Evolutionary conservation across 768 basidiomycete genomes (phyloP).

Genomic region (Auriscalpium microsporum): DNA sequence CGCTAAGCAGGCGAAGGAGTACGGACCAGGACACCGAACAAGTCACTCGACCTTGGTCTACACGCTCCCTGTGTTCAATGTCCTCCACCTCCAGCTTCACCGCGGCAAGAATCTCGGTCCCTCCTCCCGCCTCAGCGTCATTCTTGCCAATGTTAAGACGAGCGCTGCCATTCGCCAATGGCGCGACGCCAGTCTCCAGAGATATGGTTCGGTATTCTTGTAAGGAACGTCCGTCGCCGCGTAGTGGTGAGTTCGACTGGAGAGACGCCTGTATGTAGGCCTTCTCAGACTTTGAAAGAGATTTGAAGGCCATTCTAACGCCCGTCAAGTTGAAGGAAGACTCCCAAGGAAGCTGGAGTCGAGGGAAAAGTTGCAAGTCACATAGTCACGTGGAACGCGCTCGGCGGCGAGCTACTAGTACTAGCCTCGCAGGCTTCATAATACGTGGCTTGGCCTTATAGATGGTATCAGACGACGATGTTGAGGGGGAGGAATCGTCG

Average conservation of each 20-base stretch:
- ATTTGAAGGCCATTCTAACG: constrained; percentile 17
- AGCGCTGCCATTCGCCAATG: constrained; percentile 81
- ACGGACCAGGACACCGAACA: constrained; percentile 75
- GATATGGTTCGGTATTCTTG: constrained; percentile 59
- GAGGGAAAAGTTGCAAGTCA: too few relatives aligned
- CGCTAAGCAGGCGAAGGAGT: background rate
- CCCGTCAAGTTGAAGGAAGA: too few relatives aligned
- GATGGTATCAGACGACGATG: too few relatives aligned
- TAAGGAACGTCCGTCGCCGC: constrained; percentile 67
- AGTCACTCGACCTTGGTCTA: constrained; percentile 52
- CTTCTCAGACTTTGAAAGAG: constrained; percentile 69
- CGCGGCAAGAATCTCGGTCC: constrained; percentile 74
- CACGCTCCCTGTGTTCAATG: constrained; percentile 34
- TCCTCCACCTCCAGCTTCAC: constrained; percentile 73
- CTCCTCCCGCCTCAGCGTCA: constrained; percentile 45
- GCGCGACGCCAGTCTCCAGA: constrained; percentile 71
- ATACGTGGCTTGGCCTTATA: too few relatives aligned
- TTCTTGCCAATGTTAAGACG: constrained; percentile 60
- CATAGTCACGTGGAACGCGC: too few relatives aligned
- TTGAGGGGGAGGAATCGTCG: too few relatives aligned
- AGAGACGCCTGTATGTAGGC: constrained; percentile 68
- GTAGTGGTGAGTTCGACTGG: constrained; percentile 48
- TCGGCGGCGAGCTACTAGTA: too few relatives aligned
- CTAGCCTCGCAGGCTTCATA: too few relatives aligned
- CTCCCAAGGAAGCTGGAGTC: too few relatives aligned